Percentiles rank a stretch among this genome's conserved stretches.
These are phyloP conservation scores for Venturia effusa DNA, from an alignment of 2,329 filamentous ascomycete genomes.

Conservation along the genomic window DNA sequence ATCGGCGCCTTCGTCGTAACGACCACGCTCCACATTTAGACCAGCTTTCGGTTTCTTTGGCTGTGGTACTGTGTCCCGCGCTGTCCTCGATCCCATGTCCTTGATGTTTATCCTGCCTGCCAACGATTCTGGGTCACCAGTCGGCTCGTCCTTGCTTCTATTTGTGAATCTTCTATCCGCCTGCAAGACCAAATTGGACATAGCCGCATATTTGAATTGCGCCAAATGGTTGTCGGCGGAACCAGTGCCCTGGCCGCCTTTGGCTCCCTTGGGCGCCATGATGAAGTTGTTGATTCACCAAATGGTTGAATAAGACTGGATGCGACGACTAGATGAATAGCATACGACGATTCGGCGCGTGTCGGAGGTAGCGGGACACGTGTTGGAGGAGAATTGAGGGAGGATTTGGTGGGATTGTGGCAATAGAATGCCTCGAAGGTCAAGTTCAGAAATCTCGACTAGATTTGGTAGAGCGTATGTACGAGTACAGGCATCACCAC, in stretches of 20 bases:
- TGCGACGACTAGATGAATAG: not conserved
- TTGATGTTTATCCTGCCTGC: constrained; percentile 86
- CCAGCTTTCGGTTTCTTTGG: constrained; percentile 61
- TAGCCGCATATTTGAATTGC: constrained; percentile 98
- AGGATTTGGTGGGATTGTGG: not conserved
- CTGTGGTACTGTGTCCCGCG: constrained; percentile 68
- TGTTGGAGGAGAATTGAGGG: not conserved
- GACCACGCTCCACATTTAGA: constrained; percentile 61
- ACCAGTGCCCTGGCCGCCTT: constrained; percentile 9
- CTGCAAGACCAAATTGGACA: constrained; percentile 99
- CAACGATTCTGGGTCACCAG: constrained; percentile 93
- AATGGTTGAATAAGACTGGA: not conserved
- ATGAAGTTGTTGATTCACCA: constrained; percentile 2
- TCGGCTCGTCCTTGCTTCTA: constrained; percentile 85
- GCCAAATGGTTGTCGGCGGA: constrained; percentile 53
- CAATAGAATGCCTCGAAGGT: not conserved
- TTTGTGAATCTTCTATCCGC: constrained; percentile 94
- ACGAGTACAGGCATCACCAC: constrained; percentile 1
- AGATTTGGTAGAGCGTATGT: not conserved
- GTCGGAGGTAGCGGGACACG: not conserved
- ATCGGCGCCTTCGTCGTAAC: constrained; percentile 66
- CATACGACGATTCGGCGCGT: not conserved
- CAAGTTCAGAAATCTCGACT: not conserved
- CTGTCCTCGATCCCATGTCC: constrained; percentile 85
- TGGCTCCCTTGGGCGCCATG: constrained; percentile 9